Conservation (phyloP, 169 alveolate species). For the Eimeria necatrix region DNA sequence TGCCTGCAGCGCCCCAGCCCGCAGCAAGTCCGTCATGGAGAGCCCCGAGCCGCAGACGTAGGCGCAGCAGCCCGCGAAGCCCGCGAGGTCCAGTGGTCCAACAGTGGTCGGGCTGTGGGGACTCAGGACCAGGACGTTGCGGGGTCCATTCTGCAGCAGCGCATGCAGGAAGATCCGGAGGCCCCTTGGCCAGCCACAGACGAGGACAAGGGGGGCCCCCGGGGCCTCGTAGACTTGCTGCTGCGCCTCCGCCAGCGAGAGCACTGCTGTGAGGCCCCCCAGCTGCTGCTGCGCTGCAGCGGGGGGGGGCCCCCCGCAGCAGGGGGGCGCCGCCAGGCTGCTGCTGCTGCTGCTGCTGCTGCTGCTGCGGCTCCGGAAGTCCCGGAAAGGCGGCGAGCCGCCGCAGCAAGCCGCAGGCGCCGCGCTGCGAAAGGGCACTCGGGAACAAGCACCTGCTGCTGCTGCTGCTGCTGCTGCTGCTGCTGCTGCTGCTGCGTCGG, state of each 20-base stretch:
- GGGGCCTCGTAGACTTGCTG: constrained; percentile 7
- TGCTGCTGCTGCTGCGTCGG: background rate
- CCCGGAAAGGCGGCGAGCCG: background rate
- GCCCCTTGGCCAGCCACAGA: constrained; percentile 80
- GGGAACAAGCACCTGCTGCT: too few relatives aligned
- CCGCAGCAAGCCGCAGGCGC: too few relatives aligned
- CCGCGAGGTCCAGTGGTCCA: constrained; percentile 62
- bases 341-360: background rate
- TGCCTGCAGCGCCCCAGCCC: constrained; percentile 78
- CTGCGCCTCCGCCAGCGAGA: constrained; percentile 66
- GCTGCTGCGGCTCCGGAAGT: background rate
- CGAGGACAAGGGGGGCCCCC: constrained; percentile 56
- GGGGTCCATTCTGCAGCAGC: constrained; percentile 35
- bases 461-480: constrained; percentile 50
- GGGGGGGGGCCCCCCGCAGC: background rate
- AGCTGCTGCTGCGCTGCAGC: constrained; percentile 15
- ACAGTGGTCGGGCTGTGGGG: constrained; percentile 70
- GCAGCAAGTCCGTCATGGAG: constrained; percentile 59
- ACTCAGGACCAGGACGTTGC: constrained; percentile 61
- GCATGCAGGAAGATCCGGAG: constrained; percentile 68
- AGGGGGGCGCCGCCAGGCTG: background rate
- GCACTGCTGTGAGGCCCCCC: constrained; percentile 58
- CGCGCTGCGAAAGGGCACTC: too few relatives aligned
- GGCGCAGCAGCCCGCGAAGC: constrained; percentile 68
- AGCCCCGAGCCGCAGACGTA: constrained; percentile 73